Conservation (phyloP, 2,329 filamentous ascomycete species). For the Aspergillus hiratsukae region DNA sequence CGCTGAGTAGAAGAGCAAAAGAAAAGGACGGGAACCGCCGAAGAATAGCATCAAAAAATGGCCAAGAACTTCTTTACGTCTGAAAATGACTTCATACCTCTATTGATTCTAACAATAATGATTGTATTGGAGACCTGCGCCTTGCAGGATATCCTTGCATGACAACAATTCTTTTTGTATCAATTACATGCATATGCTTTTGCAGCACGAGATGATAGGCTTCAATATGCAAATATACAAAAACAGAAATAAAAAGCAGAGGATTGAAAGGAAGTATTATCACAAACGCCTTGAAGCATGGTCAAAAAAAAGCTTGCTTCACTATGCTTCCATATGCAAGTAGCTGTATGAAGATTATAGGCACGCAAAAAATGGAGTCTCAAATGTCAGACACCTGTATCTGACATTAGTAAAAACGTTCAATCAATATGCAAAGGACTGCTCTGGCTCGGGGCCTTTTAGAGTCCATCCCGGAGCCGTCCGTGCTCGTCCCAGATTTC, state of each 20-base stretch:
- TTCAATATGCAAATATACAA: background rate
- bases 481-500: constrained; percentile 50
- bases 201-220: background rate
- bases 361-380: background rate
- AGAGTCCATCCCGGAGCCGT: constrained; percentile 26
- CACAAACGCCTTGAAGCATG: background rate
- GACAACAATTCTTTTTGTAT: background rate
- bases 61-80: background rate
- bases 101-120: background rate
- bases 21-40: background rate
- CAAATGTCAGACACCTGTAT: background rate
- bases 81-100: background rate
- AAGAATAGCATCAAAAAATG: background rate
- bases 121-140: background rate
- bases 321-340: background rate
- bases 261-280: background rate
- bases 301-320: background rate
- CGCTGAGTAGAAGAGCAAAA: background rate
- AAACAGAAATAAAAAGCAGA: background rate
- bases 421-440: constrained; percentile 9
- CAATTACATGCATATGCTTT: background rate
- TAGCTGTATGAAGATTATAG: background rate
- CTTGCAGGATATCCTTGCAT: background rate
- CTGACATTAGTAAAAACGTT: background rate
- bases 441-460: constrained; percentile 7